A percentile compares a stretch with the other conserved stretches of the same genome.
These are phyloP conservation scores for Senna tora DNA, from an alignment of 306 rosid species.

Conservation along the genomic window DNA sequence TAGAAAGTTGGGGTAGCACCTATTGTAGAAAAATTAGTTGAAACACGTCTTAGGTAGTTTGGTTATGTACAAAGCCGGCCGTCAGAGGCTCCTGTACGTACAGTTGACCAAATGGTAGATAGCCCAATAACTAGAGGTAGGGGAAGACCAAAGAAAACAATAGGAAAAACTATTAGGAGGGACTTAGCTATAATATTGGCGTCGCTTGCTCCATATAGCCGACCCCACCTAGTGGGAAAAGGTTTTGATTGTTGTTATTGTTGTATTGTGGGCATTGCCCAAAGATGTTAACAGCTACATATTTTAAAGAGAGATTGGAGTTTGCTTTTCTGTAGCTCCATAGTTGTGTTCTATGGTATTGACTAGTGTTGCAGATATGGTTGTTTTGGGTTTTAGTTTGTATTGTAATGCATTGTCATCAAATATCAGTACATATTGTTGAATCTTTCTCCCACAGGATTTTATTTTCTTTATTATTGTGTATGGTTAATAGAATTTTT, in stretches of 20 bases:
- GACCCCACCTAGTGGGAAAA: too few species aligned
- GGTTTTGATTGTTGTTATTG: neutral
- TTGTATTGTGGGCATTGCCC: neutral
- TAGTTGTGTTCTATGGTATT: conserved; percentile 13
- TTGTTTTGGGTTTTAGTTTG: conserved; percentile 3
- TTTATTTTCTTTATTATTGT: conserved; percentile 6
- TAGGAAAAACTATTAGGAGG: too few species aligned
- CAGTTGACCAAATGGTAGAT: too few species aligned
- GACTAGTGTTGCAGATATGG: neutral
- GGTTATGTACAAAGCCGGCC: too few species aligned
- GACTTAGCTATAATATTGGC: too few species aligned
- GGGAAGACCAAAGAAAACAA: too few species aligned
- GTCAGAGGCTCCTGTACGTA: too few species aligned
- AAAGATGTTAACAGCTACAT: conserved; percentile 2
- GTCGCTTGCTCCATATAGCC: too few species aligned
- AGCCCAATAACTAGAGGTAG: too few species aligned
- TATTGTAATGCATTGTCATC: neutral
- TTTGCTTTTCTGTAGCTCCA: neutral
- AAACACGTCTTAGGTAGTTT: too few species aligned
- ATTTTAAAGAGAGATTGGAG: neutral
- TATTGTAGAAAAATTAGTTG: too few species aligned
- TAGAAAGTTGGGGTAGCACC: too few species aligned
- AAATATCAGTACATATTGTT: conserved; percentile 15
- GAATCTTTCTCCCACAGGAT: neutral
- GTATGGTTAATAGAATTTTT: neutral